These are phyloP conservation scores for Talaromyces sp. DNA, from an alignment of 2,329 filamentous ascomycete genomes.

Conservation along the genomic window DNA sequence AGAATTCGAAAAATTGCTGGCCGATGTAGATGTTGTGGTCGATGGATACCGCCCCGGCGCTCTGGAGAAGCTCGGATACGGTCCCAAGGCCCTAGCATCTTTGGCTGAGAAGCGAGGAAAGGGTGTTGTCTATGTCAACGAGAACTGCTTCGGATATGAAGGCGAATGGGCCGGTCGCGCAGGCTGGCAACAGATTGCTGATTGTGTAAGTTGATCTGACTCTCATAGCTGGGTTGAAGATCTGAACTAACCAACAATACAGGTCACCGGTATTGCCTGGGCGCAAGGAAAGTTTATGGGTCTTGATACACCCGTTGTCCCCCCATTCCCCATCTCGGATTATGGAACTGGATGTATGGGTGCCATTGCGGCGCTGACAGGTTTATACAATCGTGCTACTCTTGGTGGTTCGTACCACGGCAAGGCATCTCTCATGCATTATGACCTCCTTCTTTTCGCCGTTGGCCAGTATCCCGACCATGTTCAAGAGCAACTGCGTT, in stretches of 20 bases:
- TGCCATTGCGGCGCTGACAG: conserved; percentile 66
- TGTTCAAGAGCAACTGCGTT: conserved; percentile 57
- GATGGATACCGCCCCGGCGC: conserved; percentile 72
- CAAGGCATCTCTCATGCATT: conserved; percentile 66
- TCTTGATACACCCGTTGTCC: conserved; percentile 42
- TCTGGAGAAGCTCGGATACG: conserved; percentile 66
- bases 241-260: conserved; percentile 6
- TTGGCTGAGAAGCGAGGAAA: conserved; percentile 59
- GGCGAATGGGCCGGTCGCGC: conserved; percentile 66
- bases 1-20: conserved; percentile 63
- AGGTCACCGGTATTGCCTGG: conserved; percentile 48
- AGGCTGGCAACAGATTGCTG: conserved; percentile 74
- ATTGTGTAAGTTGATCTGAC: conserved; percentile 57
- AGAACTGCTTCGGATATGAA: conserved; percentile 71
- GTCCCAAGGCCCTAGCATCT: conserved; percentile 56
- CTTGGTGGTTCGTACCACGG: conserved; percentile 68
- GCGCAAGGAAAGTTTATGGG: conserved; percentile 48
- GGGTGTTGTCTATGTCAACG: conserved; percentile 71
- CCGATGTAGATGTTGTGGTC: conserved; percentile 66
- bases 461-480: conserved; percentile 59
- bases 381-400: conserved; percentile 64
- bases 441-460: conserved; percentile 67
- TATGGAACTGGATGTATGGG: conserved; percentile 75
- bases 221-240: not conserved
- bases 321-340: conserved; percentile 58